These are phyloP conservation scores for Trichoderma virens DNA, from an alignment of 495 filamentous ascomycete species.

Conservation along the genomic window DNA sequence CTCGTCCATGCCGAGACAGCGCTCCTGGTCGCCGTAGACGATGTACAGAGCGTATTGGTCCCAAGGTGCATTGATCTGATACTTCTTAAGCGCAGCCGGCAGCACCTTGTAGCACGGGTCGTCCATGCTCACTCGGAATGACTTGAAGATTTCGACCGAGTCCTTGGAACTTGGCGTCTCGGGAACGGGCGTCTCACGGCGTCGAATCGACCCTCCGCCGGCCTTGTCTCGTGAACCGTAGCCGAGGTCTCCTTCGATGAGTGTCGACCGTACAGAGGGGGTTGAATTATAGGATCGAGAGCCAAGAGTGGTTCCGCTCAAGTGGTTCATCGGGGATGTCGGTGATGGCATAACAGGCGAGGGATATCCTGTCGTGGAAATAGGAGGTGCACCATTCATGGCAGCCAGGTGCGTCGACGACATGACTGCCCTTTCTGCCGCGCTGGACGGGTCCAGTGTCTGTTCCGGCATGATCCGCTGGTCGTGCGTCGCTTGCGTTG, in stretches of 20 bases:
- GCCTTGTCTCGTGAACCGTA: conserved; percentile 36
- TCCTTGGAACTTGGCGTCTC: conserved; percentile 41
- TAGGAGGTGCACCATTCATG: conserved; percentile 55
- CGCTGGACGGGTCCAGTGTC: conserved; percentile 44
- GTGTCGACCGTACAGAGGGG: conserved; percentile 38
- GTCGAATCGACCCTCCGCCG: conserved; percentile 30
- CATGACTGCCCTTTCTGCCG: conserved; percentile 52
- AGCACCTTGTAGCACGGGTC: conserved; percentile 97
- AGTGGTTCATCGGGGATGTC: conserved; percentile 59
- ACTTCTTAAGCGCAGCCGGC: conserved; percentile 90
- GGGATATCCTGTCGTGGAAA: conserved; percentile 49
- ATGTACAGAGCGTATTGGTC: conserved; percentile 96
- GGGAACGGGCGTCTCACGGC: conserved; percentile 44
- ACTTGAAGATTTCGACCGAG: conserved; percentile 92
- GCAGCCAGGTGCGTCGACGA: conserved; percentile 71
- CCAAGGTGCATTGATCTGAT: conserved; percentile 96
- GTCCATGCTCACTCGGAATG: conserved; percentile 93
- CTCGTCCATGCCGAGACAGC: conserved; percentile 85
- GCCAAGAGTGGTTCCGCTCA: conserved; percentile 41
- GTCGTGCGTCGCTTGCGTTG: conserved; percentile 64
- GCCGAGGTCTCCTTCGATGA: conserved; percentile 40
- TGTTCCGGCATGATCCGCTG: conserved; percentile 50
- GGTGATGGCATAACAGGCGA: conserved; percentile 75
- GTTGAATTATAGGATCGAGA: conserved; percentile 48
- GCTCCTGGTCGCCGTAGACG: conserved; percentile 93